Percentiles rank a stretch among this genome's conserved stretches.
Evolutionary conservation across 371 early-diverging fungal species (phyloP).

Genomic region (Syncephalis plumigaleata): DNA sequence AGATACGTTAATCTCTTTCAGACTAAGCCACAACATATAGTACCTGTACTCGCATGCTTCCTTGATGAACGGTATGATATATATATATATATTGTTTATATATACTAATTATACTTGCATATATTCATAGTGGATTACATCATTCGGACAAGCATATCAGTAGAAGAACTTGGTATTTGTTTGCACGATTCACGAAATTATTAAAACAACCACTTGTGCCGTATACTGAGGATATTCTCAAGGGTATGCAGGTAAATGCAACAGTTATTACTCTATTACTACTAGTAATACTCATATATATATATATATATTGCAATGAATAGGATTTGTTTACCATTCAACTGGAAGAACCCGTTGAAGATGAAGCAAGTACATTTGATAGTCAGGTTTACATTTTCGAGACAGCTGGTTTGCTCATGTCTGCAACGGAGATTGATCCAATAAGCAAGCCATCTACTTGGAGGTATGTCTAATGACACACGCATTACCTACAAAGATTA

Average conservation of each 20-base stretch:
- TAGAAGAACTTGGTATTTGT: constrained; percentile 73
- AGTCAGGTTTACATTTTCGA: constrained; percentile 85
- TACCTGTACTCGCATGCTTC: constrained; percentile 52
- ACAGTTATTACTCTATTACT: neutral
- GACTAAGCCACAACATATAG: constrained; percentile 40
- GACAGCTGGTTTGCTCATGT: constrained; percentile 74
- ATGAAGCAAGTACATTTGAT: constrained; percentile 37
- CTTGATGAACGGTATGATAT: constrained; percentile 30
- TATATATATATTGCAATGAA: constrained; percentile 11
- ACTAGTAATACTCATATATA: constrained; percentile 10
- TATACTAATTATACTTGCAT: constrained; percentile 1
- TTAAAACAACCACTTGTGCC: constrained; percentile 38
- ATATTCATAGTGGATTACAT: constrained; percentile 45
- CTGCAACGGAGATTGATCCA: constrained; percentile 45
- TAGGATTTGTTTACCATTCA: constrained; percentile 49
- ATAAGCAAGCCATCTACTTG: constrained; percentile 58
- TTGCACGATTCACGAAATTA: constrained; percentile 69
- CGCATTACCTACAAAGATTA: too few species aligned
- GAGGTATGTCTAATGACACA: constrained; percentile 23
- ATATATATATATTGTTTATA: neutral
- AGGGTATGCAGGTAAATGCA: constrained; percentile 28
- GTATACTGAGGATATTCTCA: constrained; percentile 45
- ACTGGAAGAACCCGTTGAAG: constrained; percentile 6
- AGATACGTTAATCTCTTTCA: constrained; percentile 66
- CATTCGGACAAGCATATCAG: constrained; percentile 50